Conservation (phyloP, 1,284 basidiomycete genomes). For the Heterobasidion occidentale region DNA sequence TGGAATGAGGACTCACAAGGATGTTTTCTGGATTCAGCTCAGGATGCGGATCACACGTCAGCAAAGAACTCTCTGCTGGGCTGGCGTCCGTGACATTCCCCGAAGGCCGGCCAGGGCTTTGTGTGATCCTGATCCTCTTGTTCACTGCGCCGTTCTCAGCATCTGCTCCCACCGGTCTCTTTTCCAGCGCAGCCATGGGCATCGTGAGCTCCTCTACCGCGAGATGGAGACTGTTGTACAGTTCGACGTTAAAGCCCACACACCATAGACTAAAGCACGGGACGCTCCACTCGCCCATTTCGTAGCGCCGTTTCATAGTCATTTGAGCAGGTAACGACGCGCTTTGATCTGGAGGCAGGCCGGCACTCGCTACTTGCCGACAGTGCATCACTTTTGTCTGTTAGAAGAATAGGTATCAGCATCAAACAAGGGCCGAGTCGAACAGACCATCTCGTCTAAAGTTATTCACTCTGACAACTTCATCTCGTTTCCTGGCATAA, state of each 20-base stretch:
- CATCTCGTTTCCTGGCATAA: conserved; percentile 18
- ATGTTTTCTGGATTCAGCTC: too few species aligned
- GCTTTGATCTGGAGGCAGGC: conserved; percentile 5
- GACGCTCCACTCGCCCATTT: conserved; percentile 19
- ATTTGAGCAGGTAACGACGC: conserved; percentile 9
- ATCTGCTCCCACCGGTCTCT: not conserved
- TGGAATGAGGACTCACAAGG: too few species aligned
- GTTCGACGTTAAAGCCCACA: conserved; percentile 17
- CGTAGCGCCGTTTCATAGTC: conserved; percentile 18
- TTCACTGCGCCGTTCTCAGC: too few species aligned
- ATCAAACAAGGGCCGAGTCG: not conserved
- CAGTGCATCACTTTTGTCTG: conserved; percentile 20
- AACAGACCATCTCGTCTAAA: conserved; percentile 17
- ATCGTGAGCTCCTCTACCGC: not conserved
- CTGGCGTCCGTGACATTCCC: too few species aligned
- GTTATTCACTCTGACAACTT: conserved; percentile 20
- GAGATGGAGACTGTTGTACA: conserved; percentile 9
- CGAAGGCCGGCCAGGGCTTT: too few species aligned
- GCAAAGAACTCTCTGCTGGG: too few species aligned
- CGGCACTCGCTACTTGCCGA: conserved; percentile 13
- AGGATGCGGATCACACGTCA: too few species aligned
- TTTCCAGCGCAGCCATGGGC: not conserved
- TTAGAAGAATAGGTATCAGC: not conserved
- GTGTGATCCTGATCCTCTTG: too few species aligned
- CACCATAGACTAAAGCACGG: conserved; percentile 22